Percentiles rank a stretch among this genome's conserved stretches.
phyloP scores from a whole-genome alignment of 768 basidiomycete genomes.

The Collybia sordida region DNA sequence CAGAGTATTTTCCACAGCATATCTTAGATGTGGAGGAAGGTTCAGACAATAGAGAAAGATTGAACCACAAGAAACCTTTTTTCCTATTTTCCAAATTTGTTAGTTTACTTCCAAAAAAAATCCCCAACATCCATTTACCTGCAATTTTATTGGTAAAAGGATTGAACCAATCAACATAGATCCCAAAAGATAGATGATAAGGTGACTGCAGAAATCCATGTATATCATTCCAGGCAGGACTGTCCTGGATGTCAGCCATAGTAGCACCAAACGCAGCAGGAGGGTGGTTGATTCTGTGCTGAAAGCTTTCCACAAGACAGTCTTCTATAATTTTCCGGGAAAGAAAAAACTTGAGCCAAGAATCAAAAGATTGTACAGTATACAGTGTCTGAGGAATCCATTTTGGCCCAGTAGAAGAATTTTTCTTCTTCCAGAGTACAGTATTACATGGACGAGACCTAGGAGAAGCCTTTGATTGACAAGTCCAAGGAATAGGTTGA shows the following conservation, averaged over 20 bases:
- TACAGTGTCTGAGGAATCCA: constrained; percentile 19
- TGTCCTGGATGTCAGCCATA: constrained; percentile 24
- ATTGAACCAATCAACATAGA: constrained; percentile 38
- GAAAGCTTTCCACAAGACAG: constrained; percentile 13
- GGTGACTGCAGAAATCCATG: constrained; percentile 8
- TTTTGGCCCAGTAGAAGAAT: constrained; percentile 14
- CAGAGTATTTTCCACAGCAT: constrained; percentile 29
- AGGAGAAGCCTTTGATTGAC: constrained; percentile 16
- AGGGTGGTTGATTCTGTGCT: constrained; percentile 2
- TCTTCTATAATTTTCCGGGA: constrained; percentile 18
- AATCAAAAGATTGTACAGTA: constrained; percentile 22
- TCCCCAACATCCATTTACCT: constrained; percentile 8
- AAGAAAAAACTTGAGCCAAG: constrained; percentile 27
- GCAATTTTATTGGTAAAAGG: constrained; percentile 30
- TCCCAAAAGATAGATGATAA: constrained; percentile 18
- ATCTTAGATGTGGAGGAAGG: constrained; percentile 25
- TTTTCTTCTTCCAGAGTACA: constrained; percentile 14
- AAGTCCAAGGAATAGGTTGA: constrained; percentile 12
- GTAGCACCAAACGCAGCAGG: not conserved
- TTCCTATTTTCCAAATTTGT: constrained; percentile 3
- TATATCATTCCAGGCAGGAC: constrained; percentile 24
- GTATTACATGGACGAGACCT: constrained; percentile 16
- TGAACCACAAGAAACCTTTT: constrained; percentile 22
- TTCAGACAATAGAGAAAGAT: constrained; percentile 33
- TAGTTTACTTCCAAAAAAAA: not conserved